Evolutionary conservation across 108 stramenopile genomes (phyloP).

Genomic region (Cylindrotheca fusiformis): DNA sequence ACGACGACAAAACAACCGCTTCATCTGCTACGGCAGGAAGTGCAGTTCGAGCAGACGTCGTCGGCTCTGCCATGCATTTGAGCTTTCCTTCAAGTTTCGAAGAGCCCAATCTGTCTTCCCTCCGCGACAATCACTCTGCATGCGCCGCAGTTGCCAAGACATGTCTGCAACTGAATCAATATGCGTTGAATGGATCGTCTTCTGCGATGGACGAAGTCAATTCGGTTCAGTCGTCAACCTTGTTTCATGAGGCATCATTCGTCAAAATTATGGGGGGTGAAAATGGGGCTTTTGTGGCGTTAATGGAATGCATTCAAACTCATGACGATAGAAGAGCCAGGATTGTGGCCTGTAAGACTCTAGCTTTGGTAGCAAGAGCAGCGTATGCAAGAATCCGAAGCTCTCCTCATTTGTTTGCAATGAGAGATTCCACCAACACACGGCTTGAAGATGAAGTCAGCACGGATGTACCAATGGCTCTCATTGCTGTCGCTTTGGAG

Average conservation of each 20-base stretch:
- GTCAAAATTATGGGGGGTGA: conserved; percentile 12
- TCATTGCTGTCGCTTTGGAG: conserved; percentile 56
- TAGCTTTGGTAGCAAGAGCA: conserved; percentile 52
- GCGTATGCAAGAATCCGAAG: conserved; percentile 44
- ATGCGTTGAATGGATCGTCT: conserved; percentile 30
- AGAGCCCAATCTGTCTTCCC: conserved; percentile 27
- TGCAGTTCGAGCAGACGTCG: background rate
- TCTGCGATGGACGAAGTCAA: conserved; percentile 19
- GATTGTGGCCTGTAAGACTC: conserved; percentile 45
- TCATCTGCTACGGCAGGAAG: background rate
- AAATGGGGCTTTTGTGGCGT: conserved; percentile 18
- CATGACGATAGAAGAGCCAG: conserved; percentile 54
- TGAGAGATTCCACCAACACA: conserved; percentile 34
- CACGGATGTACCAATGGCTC: conserved; percentile 54
- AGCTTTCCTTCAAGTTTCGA: conserved; percentile 6
- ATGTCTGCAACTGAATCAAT: conserved; percentile 45
- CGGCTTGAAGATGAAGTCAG: conserved; percentile 67
- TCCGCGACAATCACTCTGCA: conserved; percentile 36
- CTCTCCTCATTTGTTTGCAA: conserved; percentile 38
- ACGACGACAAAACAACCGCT: background rate
- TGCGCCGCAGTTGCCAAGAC: conserved; percentile 37
- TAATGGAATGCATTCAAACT: conserved; percentile 36
- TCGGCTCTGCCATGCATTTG: conserved; percentile 11
- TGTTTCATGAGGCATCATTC: conserved; percentile 43
- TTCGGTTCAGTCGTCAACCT: conserved; percentile 17